A percentile compares a stretch with the other conserved stretches of the same genome.
Conservation (phyloP, 1,284 basidiomycete species). For the Trametes versicolor region DNA sequence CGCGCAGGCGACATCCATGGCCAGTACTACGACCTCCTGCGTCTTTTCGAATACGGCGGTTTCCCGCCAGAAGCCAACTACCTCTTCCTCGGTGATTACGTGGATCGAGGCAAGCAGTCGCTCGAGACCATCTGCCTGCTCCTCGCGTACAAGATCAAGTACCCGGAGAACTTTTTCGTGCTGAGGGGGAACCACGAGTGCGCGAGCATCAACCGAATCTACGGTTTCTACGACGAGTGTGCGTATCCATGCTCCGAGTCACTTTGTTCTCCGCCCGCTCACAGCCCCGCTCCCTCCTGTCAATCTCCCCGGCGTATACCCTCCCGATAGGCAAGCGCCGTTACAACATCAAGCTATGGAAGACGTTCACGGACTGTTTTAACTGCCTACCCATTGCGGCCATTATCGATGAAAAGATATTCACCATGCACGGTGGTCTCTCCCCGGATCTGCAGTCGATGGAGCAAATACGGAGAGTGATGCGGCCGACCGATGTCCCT, state of each 20-base stretch:
- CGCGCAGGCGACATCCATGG: conserved; percentile 91
- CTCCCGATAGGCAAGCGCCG: conserved; percentile 84
- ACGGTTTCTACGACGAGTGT: conserved; percentile 98
- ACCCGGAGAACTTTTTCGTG: conserved; percentile 98
- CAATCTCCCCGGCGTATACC: conserved; percentile 9
- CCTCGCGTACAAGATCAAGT: conserved; percentile 97
- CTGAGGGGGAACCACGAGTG: conserved; percentile 95
- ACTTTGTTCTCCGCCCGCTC: conserved; percentile 20
- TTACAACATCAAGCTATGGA: conserved; percentile 99
- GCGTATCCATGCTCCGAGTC: conserved; percentile 47
- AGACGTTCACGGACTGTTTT: conserved; percentile 98
- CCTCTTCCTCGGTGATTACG: conserved; percentile 95
- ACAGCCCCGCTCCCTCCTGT: conserved; percentile 19
- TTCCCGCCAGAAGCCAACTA: conserved; percentile 98
- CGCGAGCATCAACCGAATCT: conserved; percentile 95
- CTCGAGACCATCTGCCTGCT: conserved; percentile 94
- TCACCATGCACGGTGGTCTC: conserved; percentile 93
- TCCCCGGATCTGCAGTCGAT: conserved; percentile 98
- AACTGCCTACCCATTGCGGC: conserved; percentile 96
- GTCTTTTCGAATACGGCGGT: conserved; percentile 94
- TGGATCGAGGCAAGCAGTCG: conserved; percentile 94
- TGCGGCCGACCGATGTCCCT: conserved; percentile 99
- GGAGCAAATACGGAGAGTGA: conserved; percentile 99
- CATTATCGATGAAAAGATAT: conserved; percentile 98
- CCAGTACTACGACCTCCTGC: conserved; percentile 94